Conservation (phyloP, 306 rosid genomes). For the Fragaria ananassa region DNA sequence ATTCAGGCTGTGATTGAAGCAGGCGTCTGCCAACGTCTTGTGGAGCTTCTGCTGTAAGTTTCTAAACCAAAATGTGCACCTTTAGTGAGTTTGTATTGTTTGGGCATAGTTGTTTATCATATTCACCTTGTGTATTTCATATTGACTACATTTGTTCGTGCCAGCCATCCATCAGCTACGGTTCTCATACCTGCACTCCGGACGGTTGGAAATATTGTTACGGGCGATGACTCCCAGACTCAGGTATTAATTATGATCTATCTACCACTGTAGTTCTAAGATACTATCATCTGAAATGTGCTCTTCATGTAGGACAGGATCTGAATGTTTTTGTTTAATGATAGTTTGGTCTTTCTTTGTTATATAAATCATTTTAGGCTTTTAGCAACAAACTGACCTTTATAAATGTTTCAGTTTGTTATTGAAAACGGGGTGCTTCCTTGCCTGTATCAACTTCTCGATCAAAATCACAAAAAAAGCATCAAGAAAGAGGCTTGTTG, state of each 20-base stretch:
- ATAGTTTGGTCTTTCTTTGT: neutral
- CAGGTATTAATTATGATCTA: conserved; percentile 39
- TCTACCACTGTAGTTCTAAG: neutral
- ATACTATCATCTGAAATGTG: neutral
- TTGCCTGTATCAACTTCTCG: conserved; percentile 51
- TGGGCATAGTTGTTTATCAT: neutral
- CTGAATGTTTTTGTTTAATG: neutral
- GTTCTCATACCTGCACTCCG: conserved; percentile 67
- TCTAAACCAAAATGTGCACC: neutral
- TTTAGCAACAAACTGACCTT: conserved; percentile 7
- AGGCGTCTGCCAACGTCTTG: conserved; percentile 54
- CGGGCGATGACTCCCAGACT: conserved; percentile 62
- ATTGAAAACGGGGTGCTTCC: conserved; percentile 55
- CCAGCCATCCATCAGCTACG: conserved; percentile 53
- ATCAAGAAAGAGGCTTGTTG: conserved; percentile 73
- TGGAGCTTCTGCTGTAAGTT: conserved; percentile 56
- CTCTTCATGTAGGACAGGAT: neutral
- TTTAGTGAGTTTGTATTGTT: neutral
- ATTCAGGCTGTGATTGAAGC: conserved; percentile 62
- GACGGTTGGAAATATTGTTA: conserved; percentile 58
- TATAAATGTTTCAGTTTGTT: conserved; percentile 40
- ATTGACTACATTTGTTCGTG: conserved; percentile 23
- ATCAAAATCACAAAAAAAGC: conserved; percentile 53
- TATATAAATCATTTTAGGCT: neutral
- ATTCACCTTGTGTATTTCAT: neutral